phyloP scores from a whole-genome alignment of 148 eudicot species.

The Drosera capensis region DNA sequence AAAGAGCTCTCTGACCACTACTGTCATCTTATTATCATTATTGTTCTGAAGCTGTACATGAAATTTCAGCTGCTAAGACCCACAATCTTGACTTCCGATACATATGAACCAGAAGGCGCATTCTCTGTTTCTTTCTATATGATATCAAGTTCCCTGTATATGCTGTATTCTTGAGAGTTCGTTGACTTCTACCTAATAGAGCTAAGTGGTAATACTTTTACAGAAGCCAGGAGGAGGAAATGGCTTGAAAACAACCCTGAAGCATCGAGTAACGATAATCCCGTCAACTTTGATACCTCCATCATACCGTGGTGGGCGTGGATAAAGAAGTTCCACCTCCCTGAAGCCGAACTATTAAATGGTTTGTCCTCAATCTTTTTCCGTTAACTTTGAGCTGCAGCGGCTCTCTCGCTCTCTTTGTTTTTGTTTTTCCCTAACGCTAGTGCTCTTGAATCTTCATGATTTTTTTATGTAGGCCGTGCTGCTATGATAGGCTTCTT shows the following conservation, averaged over 20 bases:
- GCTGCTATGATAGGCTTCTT: constrained; percentile 99
- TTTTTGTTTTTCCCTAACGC: constrained; percentile 1
- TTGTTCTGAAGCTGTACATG: no score
- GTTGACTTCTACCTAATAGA: background rate
- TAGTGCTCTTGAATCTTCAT: background rate
- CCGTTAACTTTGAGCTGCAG: background rate
- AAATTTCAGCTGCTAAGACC: no score
- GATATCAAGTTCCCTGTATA: background rate
- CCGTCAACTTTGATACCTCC: constrained; percentile 75
- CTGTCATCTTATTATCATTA: no score
- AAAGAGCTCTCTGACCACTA: no score
- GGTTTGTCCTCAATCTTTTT: constrained; percentile 23
- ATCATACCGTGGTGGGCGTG: constrained; percentile 99
- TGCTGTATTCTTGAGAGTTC: background rate
- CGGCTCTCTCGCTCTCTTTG: background rate
- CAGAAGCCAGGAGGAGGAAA: constrained; percentile 94
- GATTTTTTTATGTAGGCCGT: constrained; percentile 37
- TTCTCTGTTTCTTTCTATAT: no score
- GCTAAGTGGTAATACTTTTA: constrained; percentile 6
- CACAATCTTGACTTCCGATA: no score
- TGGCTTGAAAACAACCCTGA: constrained; percentile 89
- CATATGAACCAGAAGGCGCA: no score
- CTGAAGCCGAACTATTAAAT: constrained; percentile 93
- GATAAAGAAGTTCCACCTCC: constrained; percentile 96
- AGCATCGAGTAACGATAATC: constrained; percentile 64